Base-by-base conservation (phyloP, 305 asterid species). In the Fraxinus dipetala region DNA sequence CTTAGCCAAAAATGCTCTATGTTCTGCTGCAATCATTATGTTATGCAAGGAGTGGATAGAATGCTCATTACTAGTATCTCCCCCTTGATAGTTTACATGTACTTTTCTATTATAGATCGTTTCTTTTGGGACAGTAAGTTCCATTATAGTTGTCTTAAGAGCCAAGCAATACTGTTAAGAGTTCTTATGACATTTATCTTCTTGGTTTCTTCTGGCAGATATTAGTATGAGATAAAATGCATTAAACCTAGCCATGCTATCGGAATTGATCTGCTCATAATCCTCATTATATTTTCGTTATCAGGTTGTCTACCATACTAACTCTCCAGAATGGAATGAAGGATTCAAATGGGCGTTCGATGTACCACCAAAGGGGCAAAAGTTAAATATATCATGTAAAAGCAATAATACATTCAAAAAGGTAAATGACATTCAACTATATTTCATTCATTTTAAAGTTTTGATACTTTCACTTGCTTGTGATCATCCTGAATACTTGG, bases 301-400 rank as follows among this genome's bases (percentile, higher is more conserved):
- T 83, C 86, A 94, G 98, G 93, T 92, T 35, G 90, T 93, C 84
- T 87, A 84, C 89, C 92, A 90, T 77, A 89, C 74, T 85, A 84
- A 87, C 20, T 88, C 94, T 3, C 97, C 97, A 20, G 97, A 93
- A 89, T 93, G 97, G 98, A 81, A 90, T 30, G 95, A 94, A 88
- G 89, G 83, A 69, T 94, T 94, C 89, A 90, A 93, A 32, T 94
- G 98, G 98, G 97, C 93, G 79, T 94, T 94, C 76, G 97, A 94
- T 79, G 91, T 90, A 54, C 98, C 98, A 22, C 98, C 98, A 1
- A 94, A 89, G 88, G 97, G 97, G 80, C 97, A 94, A 87, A 94
- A 93, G 93, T 86, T 94, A 61, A 90, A 89, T 76, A 89, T 94
- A 77, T 80, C 83, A 43, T 91, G 95, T 87, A 89, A 90, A 90